Conservation (phyloP, 2,329 filamentous ascomycete genomes). For the Aureobasidium mangrovei region DNA sequence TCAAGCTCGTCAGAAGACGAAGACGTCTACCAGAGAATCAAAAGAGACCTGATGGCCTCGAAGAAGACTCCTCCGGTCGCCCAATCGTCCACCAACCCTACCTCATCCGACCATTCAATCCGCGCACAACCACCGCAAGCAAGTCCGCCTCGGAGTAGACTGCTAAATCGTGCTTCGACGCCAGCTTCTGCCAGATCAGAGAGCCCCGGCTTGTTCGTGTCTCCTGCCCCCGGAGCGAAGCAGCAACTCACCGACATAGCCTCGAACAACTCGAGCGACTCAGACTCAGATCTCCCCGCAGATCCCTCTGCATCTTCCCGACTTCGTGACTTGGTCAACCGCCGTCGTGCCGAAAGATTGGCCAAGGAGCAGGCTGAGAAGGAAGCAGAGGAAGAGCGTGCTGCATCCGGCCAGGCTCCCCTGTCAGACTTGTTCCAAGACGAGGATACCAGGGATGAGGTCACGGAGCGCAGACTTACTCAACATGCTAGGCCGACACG, state of each 20-base stretch:
- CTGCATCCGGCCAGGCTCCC: constrained; percentile 13
- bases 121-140: not conserved
- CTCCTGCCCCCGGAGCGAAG: constrained; percentile 5
- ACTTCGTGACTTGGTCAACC: constrained; percentile 62
- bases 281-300: constrained; percentile 28
- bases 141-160: not conserved
- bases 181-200: constrained; percentile 6
- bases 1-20: constrained; percentile 20
- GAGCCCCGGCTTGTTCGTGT: constrained; percentile 11
- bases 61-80: constrained; percentile 19
- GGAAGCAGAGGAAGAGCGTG: constrained; percentile 31
- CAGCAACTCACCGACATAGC: not conserved
- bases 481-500: constrained; percentile 62
- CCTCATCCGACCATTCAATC: not conserved
- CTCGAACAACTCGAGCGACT: constrained; percentile 10
- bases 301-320: constrained; percentile 34
- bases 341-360: constrained; percentile 62
- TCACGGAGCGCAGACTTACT: constrained; percentile 42
- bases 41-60: constrained; percentile 34
- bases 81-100: constrained; percentile 5
- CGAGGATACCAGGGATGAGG: constrained; percentile 49
- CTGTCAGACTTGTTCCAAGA: constrained; percentile 20
- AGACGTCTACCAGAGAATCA: constrained; percentile 35
- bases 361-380: constrained; percentile 52
- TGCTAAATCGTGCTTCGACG: not conserved